phyloP scores from a whole-genome alignment of 2,329 filamentous ascomycete genomes.

The Trichoderma hamatum region DNA sequence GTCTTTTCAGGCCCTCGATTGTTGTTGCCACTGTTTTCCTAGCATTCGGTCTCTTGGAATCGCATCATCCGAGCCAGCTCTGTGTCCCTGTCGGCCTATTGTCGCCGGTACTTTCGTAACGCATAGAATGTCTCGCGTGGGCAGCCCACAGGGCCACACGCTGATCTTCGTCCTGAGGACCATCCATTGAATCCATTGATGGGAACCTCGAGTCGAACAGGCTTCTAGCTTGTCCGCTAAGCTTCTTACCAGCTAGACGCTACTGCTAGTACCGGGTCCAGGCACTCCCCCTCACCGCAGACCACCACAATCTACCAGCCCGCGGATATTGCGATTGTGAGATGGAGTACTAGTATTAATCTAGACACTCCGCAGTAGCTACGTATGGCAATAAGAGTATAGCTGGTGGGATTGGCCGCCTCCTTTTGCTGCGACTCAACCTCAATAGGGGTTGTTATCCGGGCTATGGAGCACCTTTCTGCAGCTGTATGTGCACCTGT shows the following conservation, averaged over 20 bases:
- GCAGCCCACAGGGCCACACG: background rate
- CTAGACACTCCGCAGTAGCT: no score
- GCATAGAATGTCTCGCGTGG: background rate
- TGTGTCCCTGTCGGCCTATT: background rate
- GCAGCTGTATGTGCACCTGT: background rate
- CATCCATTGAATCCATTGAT: background rate
- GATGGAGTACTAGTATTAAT: background rate
- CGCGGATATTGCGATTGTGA: background rate
- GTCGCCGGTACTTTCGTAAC: background rate
- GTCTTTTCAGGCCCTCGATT: background rate
- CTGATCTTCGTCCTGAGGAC: background rate
- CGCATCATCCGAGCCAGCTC: background rate
- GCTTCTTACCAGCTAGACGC: constrained; percentile 5
- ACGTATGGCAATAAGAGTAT: background rate
- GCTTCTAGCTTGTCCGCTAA: constrained; percentile 14
- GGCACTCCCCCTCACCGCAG: constrained; percentile 10
- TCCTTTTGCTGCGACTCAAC: constrained; percentile 1
- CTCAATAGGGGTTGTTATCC: background rate
- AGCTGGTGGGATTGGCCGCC: background rate
- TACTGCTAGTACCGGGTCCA: background rate
- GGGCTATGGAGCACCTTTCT: background rate
- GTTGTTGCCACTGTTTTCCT: no score
- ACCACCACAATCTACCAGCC: background rate
- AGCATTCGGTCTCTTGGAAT: background rate
- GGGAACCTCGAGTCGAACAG: background rate